A percentile compares a stretch with the other conserved stretches of the same genome.
Evolutionary conservation across 495 filamentous ascomycete genomes (phyloP).

Genomic region (Penicillium verhagenii): DNA sequence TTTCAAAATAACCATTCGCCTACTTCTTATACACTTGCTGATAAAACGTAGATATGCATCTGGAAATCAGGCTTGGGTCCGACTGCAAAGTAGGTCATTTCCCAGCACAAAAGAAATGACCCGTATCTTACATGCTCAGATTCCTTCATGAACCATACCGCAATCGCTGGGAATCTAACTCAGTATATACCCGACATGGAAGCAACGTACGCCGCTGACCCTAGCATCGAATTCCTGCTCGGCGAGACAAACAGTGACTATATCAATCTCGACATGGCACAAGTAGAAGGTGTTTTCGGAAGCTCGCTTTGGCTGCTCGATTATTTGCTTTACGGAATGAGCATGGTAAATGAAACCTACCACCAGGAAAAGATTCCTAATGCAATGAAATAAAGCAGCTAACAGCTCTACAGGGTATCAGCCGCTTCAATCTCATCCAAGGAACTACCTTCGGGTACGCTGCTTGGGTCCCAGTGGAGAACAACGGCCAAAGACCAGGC

Average conservation of each 20-base stretch:
- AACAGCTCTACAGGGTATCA: slow-evolving; percentile 6
- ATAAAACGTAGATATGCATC: slow-evolving; percentile 8
- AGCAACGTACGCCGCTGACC: not conserved
- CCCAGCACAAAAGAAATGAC: not conserved
- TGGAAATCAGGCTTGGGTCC: slow-evolving; percentile 15
- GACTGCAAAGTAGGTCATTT: slow-evolving; percentile 10
- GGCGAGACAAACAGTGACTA: slow-evolving; percentile 23
- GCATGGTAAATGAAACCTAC: slow-evolving; percentile 3
- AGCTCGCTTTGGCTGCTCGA: slow-evolving; percentile 18
- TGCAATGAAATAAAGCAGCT: not conserved
- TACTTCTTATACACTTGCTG: not conserved
- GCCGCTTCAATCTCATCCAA: slow-evolving; percentile 20
- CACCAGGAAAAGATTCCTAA: not conserved
- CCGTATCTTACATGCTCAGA: slow-evolving; percentile 2
- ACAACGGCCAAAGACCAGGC: slow-evolving; percentile 9
- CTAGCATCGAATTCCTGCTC: slow-evolving; percentile 11
- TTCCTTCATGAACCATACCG: slow-evolving; percentile 22
- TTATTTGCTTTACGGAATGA: slow-evolving; percentile 17
- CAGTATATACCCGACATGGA: slow-evolving; percentile 17
- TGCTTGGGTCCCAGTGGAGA: slow-evolving; percentile 11
- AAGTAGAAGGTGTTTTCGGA: slow-evolving; percentile 20
- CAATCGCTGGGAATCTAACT: slow-evolving; percentile 8
- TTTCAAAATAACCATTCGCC: not conserved
- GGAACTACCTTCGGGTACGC: slow-evolving; percentile 21
- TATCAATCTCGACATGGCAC: slow-evolving; percentile 14